Conservation (phyloP, 2,329 filamentous ascomycete genomes). For the Immersiporthe knoxdaviesiana region DNA sequence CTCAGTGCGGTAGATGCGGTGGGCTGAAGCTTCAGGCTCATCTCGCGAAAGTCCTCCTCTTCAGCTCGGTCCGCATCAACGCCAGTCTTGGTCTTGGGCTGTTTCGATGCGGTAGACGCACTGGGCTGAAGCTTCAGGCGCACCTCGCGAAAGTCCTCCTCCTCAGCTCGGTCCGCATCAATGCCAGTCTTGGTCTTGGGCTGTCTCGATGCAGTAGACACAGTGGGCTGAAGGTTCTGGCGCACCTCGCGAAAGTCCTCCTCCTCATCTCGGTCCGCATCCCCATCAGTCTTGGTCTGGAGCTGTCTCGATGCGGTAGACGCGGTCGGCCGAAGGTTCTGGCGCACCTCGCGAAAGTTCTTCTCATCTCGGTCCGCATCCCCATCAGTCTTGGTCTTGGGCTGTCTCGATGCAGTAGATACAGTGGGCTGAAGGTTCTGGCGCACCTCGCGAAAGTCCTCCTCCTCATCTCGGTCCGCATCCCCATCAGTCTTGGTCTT, state of each 20-base stretch:
- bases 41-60: not conserved
- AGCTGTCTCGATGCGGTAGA: no score
- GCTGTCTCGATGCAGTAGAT: no score
- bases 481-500: not conserved
- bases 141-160: conserved; percentile 4
- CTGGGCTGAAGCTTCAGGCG: conserved; percentile 15
- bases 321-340: no score
- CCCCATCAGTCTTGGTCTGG: no score
- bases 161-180: not conserved
- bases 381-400: no score
- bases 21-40: conserved; percentile 15
- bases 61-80: not conserved
- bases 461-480: no score
- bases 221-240: conserved; percentile 12
- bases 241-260: conserved; percentile 14
- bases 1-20: not conserved
- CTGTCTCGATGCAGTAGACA: not conserved
- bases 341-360: no score
- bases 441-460: no score
- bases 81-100: not conserved
- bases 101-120: not conserved
- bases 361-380: no score
- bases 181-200: not conserved
- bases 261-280: no score
- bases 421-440: no score